Percentiles rank a stretch among this genome's conserved stretches.
Evolutionary conservation across 768 basidiomycete genomes (phyloP).

Genomic region (Cubamyces sp.): DNA sequence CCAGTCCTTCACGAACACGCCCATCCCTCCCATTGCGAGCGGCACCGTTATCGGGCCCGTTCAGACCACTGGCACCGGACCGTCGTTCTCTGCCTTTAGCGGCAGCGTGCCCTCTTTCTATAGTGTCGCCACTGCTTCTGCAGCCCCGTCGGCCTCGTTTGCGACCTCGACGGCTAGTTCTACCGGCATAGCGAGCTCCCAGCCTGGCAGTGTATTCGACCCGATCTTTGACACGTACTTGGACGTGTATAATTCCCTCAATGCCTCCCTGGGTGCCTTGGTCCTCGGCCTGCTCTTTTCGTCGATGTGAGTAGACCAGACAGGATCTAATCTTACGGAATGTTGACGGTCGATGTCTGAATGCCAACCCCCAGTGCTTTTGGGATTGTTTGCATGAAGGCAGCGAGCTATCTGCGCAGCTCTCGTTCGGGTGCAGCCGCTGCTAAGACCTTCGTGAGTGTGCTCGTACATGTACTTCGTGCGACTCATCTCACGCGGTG

Average conservation of each 20-base stretch:
- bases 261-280: slow-evolving; percentile 2
- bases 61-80: no score
- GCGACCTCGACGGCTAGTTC: not conserved
- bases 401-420: not conserved
- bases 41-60: no score
- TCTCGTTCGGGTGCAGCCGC: not conserved
- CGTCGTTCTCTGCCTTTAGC: no score
- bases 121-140: not conserved
- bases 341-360: not conserved
- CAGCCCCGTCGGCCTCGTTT: not conserved
- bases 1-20: no score
- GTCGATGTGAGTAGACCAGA: slow-evolving; percentile 5
- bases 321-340: not conserved
- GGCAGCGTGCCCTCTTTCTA: not conserved
- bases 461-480: not conserved
- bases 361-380: not conserved
- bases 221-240: not conserved
- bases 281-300: slow-evolving; percentile 13
- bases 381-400: slow-evolving; percentile 10
- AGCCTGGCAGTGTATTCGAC: no score
- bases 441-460: slow-evolving; percentile 1
- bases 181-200: not conserved
- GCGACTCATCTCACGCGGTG: not conserved
- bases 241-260: not conserved
- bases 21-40: no score